A percentile compares a stretch with the other conserved stretches of the same genome.
These are phyloP conservation scores for Phialophora tarda DNA, from an alignment of 2,329 filamentous ascomycete genomes.

Conservation along the genomic window DNA sequence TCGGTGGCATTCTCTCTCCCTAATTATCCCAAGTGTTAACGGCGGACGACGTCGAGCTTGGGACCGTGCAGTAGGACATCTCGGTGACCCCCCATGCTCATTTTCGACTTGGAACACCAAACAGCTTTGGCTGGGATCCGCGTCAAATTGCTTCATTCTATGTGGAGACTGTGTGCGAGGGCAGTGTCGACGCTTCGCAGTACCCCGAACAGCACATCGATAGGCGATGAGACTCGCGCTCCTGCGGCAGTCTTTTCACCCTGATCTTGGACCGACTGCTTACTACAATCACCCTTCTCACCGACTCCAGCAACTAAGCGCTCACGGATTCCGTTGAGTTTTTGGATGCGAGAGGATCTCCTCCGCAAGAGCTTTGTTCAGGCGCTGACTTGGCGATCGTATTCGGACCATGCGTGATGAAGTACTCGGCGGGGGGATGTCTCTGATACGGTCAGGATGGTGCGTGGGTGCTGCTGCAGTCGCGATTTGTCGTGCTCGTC, in stretches of 20 bases:
- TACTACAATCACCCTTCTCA: neutral
- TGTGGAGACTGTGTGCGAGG: neutral
- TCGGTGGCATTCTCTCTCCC: neutral
- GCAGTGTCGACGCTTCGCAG: neutral
- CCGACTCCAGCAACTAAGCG: neutral
- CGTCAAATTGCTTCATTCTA: neutral
- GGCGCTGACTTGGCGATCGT: neutral
- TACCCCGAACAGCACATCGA: neutral
- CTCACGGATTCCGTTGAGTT: neutral
- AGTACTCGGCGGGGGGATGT: neutral
- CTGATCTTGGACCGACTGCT: neutral
- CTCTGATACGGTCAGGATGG: neutral
- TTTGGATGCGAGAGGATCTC: neutral
- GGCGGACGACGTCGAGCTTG: neutral
- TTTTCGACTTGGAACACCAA: neutral
- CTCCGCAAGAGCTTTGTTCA: neutral
- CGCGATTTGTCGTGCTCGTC: neutral
- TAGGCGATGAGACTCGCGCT: neutral
- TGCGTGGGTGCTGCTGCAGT: neutral
- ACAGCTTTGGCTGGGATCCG: neutral
- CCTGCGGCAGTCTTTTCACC: neutral
- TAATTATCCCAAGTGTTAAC: neutral
- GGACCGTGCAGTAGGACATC: neutral
- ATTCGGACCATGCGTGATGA: neutral
- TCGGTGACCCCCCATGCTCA: no score